phyloP scores from a whole-genome alignment of 768 basidiomycete genomes.

The Sporobolomyces pararoseus region DNA sequence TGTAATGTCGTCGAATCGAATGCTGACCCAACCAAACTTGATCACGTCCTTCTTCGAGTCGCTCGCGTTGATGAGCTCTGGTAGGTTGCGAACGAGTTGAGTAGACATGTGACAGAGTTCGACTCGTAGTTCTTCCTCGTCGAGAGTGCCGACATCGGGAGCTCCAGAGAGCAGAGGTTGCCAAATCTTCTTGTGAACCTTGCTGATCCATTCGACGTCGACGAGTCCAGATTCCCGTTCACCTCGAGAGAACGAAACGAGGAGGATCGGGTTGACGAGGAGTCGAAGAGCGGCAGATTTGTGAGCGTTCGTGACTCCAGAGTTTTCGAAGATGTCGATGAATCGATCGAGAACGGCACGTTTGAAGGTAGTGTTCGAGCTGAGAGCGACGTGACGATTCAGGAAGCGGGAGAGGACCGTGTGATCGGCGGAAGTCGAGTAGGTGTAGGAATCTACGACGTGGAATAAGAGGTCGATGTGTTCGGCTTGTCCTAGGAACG shows the following conservation, averaged over 20 bases:
- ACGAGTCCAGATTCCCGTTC: constrained; percentile 60
- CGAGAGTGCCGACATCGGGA: constrained; percentile 41
- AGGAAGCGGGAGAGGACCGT: constrained; percentile 76
- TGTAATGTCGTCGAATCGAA: constrained; percentile 75
- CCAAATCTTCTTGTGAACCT: constrained; percentile 75
- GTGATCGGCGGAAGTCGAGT: constrained; percentile 74
- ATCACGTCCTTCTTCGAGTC: constrained; percentile 87
- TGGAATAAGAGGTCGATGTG: constrained; percentile 87
- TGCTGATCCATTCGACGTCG: constrained; percentile 65
- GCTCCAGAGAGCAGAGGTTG: constrained; percentile 63
- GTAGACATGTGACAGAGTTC: constrained; percentile 87
- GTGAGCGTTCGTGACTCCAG: constrained; percentile 63
- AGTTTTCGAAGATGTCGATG: constrained; percentile 69
- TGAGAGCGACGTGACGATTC: constrained; percentile 75
- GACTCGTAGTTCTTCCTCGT: constrained; percentile 82
- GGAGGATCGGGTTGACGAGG: constrained; percentile 78
- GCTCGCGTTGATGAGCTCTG: constrained; percentile 60
- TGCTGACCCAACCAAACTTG: constrained; percentile 82
- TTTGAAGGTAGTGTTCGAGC: constrained; percentile 61
- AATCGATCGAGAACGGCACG: constrained; percentile 82
- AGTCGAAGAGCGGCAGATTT: constrained; percentile 66
- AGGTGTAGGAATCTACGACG: constrained; percentile 72
- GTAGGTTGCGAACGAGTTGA: constrained; percentile 77
- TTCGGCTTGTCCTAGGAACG: constrained; percentile 55
- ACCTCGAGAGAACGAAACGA: constrained; percentile 64